Evolutionary conservation across 2,329 filamentous ascomycete species (phyloP), one percentile per base, ranked within the genome.

Genomic region (Hyphodiscus sp.): DNA sequence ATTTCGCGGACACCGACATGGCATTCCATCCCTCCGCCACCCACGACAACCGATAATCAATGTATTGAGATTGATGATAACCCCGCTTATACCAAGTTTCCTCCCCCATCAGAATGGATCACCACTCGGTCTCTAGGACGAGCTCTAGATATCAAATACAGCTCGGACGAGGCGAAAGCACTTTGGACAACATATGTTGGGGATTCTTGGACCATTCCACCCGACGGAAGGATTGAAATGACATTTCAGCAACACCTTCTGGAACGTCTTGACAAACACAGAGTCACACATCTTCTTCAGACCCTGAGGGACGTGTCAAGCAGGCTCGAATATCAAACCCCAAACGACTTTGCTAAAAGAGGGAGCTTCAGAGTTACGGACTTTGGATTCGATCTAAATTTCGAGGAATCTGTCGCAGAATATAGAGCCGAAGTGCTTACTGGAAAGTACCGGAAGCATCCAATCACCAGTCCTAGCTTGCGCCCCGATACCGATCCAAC

Each of bases 131-230:
- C 41, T 48, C 49, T 47, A 19, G 52, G 52, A 15, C 43, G 49
- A 26, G 48, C 26, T 48, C 49, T 54, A 18, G 45, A 54, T 30
- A 41, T 54, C 18, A 54, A 51, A 44, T 50, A 50, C 8, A 30
- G 43, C n/a, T 23, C 30, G 23, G 26, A 41, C 18, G 38, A 50
- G 16, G 52, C 52, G 30, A 45, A 42, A 29, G 43, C n/a, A 4
- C 47, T 54, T 23, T 54, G 52, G 52, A 54, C 41, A 41, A 49
- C 1, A 16, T 54, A 50, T 42, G 42, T 53, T 23, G 53, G 53
- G 10, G 53, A 56, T 44, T 50, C 49, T 30, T 56, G 53, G 41
- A 56, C 53, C 30, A 52, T 56, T 42, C 53, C 53, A 23, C 45
- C 48, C 15, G 54, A 56, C 45, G 54, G 54, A 13, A 49, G 54